Conservation (phyloP, 805 yeast species). For the Metschnikowia lochheadii region DNA sequence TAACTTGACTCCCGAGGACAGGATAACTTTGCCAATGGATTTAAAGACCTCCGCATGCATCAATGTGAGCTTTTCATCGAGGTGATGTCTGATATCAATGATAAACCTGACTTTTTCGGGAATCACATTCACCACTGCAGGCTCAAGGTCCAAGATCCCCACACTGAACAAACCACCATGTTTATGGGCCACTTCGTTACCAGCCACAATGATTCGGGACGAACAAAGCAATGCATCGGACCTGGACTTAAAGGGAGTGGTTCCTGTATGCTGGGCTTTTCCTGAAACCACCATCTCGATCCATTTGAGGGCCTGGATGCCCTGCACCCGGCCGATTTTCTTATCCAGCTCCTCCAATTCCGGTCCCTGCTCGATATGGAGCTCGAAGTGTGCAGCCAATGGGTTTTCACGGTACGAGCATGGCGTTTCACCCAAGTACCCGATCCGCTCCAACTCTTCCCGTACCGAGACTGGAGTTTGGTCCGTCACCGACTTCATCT, state of each 20-base stretch:
- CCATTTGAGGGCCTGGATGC: slow-evolving; percentile 69
- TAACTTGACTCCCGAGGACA: slow-evolving; percentile 28
- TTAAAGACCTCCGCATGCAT: slow-evolving; percentile 38
- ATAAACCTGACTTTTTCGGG: slow-evolving; percentile 59
- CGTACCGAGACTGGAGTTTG: slow-evolving; percentile 43
- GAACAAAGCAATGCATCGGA: slow-evolving; percentile 60
- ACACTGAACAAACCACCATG: slow-evolving; percentile 54
- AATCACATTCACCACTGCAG: slow-evolving; percentile 64
- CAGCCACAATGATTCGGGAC: slow-evolving; percentile 51
- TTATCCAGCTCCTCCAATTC: slow-evolving; percentile 53
- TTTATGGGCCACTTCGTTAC: slow-evolving; percentile 51
- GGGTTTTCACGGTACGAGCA: slow-evolving; percentile 51
- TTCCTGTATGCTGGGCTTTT: slow-evolving; percentile 68
- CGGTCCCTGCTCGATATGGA: slow-evolving; percentile 79
- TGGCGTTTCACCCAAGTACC: slow-evolving; percentile 51
- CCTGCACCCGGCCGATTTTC: slow-evolving; percentile 61
- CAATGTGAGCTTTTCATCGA: slow-evolving; percentile 37
- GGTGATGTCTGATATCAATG: slow-evolving; percentile 55
- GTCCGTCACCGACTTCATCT: slow-evolving; percentile 52
- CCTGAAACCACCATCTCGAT: slow-evolving; percentile 53
- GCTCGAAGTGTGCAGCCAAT: slow-evolving; percentile 65
- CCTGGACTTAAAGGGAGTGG: slow-evolving; percentile 61
- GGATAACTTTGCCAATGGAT: slow-evolving; percentile 34
- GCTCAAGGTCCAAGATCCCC: slow-evolving; percentile 54
- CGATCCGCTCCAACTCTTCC: slow-evolving; percentile 56